Evolutionary conservation across 2,329 filamentous ascomycete genomes (phyloP).

Genomic region (Cercospora sp.): DNA sequence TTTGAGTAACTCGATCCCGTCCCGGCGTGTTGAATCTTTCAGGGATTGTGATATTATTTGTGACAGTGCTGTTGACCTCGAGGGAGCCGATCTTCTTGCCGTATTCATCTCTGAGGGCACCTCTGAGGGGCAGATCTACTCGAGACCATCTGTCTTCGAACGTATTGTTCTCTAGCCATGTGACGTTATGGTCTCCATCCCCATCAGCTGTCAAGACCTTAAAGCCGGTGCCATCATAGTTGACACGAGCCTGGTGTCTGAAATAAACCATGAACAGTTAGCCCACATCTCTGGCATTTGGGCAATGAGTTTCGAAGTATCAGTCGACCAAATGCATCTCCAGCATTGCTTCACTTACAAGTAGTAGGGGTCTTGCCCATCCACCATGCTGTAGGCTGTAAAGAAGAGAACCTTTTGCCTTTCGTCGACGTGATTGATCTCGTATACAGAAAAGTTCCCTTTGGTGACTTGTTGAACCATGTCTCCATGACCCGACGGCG

Average conservation of each 20-base stretch:
- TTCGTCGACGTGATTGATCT: constrained; percentile 7
- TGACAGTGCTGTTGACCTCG: neutral
- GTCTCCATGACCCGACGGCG: neutral
- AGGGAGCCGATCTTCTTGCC: neutral
- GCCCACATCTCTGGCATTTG: neutral
- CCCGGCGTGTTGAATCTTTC: constrained; percentile 11
- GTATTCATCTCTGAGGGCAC: neutral
- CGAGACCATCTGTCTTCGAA: constrained; percentile 11
- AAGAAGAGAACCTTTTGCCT: neutral
- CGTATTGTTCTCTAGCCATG: neutral
- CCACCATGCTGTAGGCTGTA: neutral
- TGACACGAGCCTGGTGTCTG: constrained; percentile 1
- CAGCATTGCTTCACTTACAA: constrained; percentile 1
- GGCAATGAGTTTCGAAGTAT: neutral
- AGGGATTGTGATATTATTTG: neutral
- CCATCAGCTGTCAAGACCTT: constrained; percentile 6
- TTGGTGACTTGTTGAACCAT: constrained; percentile 10
- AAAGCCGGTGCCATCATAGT: constrained; percentile 10
- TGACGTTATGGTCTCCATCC: constrained; percentile 4
- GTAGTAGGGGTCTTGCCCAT: constrained; percentile 11
- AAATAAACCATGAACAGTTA: neutral
- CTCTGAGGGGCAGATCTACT: neutral
- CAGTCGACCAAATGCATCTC: neutral
- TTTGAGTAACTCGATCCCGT: constrained; percentile 7
- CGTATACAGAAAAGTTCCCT: constrained; percentile 9